A percentile compares a stretch with the other conserved stretches of the same genome.
Evolutionary conservation across 208 protist species (phyloP).

Genomic region (Trypanosoma boissoni): DNA sequence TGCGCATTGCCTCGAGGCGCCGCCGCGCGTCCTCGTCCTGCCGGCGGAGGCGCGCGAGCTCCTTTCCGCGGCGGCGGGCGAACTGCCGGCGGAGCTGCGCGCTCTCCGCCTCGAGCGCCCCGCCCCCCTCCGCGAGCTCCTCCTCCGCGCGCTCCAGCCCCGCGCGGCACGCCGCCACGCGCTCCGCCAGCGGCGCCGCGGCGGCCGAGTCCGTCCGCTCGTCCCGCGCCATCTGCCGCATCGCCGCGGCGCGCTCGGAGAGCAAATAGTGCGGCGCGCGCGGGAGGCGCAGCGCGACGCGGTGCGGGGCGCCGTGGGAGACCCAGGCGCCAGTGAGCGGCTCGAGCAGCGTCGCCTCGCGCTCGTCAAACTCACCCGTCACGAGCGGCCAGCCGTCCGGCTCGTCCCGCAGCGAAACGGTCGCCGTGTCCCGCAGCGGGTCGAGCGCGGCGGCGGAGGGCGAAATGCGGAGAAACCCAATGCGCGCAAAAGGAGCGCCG

Average conservation of each 20-base stretch:
- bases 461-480: constrained; percentile 55
- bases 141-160: not conserved
- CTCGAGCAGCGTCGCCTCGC: constrained; percentile 33
- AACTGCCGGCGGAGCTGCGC: constrained; percentile 22
- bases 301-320: not conserved
- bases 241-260: constrained; percentile 1
- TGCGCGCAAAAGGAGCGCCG: constrained; percentile 34
- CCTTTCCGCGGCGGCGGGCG: constrained; percentile 46
- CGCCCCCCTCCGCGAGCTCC: not conserved
- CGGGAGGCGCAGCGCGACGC: constrained; percentile 15
- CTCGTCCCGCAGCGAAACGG: not conserved
- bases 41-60: constrained; percentile 46
- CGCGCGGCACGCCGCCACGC: not conserved
- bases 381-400: constrained; percentile 35
- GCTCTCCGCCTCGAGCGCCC: constrained; percentile 16
- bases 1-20: constrained; percentile 28
- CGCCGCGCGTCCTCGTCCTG: constrained; percentile 48
- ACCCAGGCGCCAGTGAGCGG: constrained; percentile 21
- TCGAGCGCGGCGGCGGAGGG: not conserved
- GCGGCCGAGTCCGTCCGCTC: not conserved
- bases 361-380: constrained; percentile 38
- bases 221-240: constrained; percentile 4
- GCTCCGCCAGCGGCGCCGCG: constrained; percentile 1
- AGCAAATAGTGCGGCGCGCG: not conserved
- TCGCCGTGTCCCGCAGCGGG: not conserved